Base-by-base conservation (phyloP, 208 protist species). In the Leptomonas seymouri region DNA sequence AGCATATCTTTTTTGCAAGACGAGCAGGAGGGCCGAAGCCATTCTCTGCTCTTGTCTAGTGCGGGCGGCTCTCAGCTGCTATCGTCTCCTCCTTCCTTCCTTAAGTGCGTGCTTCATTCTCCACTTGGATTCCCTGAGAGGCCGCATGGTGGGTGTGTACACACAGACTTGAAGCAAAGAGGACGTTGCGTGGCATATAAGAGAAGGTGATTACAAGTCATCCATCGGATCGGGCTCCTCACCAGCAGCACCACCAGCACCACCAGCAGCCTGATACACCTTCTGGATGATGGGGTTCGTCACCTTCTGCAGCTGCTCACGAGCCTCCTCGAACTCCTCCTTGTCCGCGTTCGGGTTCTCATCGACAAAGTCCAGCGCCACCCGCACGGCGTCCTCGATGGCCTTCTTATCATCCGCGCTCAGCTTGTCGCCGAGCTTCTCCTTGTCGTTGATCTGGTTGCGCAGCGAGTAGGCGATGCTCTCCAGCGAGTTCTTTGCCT, bases 271-370 rank as follows among this genome's bases (percentile, higher is more conserved):
- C 67, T 85, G 76, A 76, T 93, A 93, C 18, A 78, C 82, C 83
- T 94, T 94, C 70, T 93, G 87, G 71, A 99, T 98, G 87, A 99
- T 99, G 50, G 98, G 97, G 78, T 93, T 97, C 57, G 92, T 91
- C 39, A 98, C 78, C 49, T 70, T 85, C 87, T 99, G 97, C 56
- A 99, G 74, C 66, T 95, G 85, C 81, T 99, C 96, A 46, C 84
- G 86, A 23, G 90, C 75, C 36, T 74, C 72, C 50, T 98, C 93
- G 80, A 91, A 98, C 75, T 99, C 97, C 61, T 98, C 94, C 76
- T 96, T 96, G 27, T 96, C 86, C 4, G 97, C 97, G 54, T 86
- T 91, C 28, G 92, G 95, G 83, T 99, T 98, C 74, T 91, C 80
- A 45, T 99, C 95, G 27, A 99, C 82, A 83, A 97, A 99, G 23